phyloP scores from a whole-genome alignment of 257 asterid genomes.

The Jaltomata sinuosa region DNA sequence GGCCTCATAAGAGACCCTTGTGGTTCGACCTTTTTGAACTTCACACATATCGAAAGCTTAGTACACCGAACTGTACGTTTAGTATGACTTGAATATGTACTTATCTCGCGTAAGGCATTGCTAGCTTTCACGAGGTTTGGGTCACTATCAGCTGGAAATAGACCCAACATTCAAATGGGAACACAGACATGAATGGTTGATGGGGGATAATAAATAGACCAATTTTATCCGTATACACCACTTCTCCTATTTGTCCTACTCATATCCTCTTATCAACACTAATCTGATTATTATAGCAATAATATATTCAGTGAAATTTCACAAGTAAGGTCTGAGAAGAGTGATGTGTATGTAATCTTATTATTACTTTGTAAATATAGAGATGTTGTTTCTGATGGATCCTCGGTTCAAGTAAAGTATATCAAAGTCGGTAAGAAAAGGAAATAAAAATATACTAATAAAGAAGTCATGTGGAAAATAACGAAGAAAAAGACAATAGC shows the following conservation, averaged over 20 bases:
- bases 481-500: not conserved
- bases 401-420: not conserved
- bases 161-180: conserved; percentile 14
- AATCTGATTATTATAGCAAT: not conserved
- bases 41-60: no score
- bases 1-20: no score
- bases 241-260: not conserved
- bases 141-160: conserved; percentile 11
- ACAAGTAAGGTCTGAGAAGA: not conserved
- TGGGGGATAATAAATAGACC: conserved; percentile 16
- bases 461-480: not conserved
- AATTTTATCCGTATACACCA: not conserved
- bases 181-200: conserved; percentile 11
- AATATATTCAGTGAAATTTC: not conserved
- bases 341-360: not conserved
- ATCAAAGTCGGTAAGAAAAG: not conserved
- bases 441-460: not conserved
- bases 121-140: not conserved
- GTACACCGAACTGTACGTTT: no score
- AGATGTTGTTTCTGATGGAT: not conserved
- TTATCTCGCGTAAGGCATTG: no score
- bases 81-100: no score
- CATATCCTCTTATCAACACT: not conserved
- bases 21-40: no score
- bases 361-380: not conserved